Evolutionary conservation across 805 yeast genomes (phyloP).

Genomic region (Hagleromyces aurorensis): DNA sequence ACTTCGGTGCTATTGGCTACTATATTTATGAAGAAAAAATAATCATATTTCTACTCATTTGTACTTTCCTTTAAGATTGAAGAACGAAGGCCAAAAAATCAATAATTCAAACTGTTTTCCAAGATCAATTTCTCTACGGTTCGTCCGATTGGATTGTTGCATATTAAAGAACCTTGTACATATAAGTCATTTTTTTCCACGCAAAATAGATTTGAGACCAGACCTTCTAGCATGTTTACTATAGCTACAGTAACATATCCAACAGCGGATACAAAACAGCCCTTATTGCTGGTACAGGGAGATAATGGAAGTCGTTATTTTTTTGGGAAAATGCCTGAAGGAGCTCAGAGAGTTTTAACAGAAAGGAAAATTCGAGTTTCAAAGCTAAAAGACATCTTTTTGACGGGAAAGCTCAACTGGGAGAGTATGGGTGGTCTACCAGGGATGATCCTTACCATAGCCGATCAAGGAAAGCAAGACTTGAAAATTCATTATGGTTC

Average conservation of each 20-base stretch:
- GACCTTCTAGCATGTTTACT: slow-evolving; percentile 36
- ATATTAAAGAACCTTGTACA: no score
- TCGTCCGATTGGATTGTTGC: no score
- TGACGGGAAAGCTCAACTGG: slow-evolving; percentile 80
- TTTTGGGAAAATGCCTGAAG: slow-evolving; percentile 80
- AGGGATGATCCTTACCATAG: slow-evolving; percentile 73
- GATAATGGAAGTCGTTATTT: slow-evolving; percentile 40
- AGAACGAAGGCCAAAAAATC: no score
- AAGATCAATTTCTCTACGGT: no score
- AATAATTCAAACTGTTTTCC: no score
- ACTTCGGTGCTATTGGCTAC: no score
- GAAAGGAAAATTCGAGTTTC: slow-evolving; percentile 52
- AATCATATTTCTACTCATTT: no score
- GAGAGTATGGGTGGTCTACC: slow-evolving; percentile 84
- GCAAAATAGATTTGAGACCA: no score
- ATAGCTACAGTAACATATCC: slow-evolving; percentile 51
- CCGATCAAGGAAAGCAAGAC: slow-evolving; percentile 63
- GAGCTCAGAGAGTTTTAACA: slow-evolving; percentile 67
- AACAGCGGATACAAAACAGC: slow-evolving; percentile 51
- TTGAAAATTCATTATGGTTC: slow-evolving; percentile 50
- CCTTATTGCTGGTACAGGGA: slow-evolving; percentile 42
- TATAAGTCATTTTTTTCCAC: no score
- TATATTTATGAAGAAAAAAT: no score
- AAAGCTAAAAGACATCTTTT: slow-evolving; percentile 54
- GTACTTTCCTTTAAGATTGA: no score